These are phyloP conservation scores for Agaricales sp. DNA, from an alignment of 1,284 basidiomycete species.

Conservation along the genomic window DNA sequence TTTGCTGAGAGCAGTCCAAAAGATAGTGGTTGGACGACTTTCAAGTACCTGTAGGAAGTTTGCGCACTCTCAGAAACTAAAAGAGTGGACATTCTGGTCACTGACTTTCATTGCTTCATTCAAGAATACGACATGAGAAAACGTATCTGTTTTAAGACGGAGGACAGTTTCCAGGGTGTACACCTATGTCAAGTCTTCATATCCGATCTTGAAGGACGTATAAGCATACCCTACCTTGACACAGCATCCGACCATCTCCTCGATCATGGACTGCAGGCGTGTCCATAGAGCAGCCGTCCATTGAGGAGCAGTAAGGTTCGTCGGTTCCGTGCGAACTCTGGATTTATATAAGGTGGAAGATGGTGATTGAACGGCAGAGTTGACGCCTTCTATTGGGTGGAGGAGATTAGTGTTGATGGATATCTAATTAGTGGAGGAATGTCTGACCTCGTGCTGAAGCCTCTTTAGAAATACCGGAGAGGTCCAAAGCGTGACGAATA, in stretches of 20 bases:
- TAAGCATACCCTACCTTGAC: slow-evolving; percentile 52
- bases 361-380: slow-evolving; percentile 23
- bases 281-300: slow-evolving; percentile 79
- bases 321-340: slow-evolving; percentile 77
- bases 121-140: slow-evolving; percentile 72
- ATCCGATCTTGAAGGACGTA: neutral
- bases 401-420: slow-evolving; percentile 5
- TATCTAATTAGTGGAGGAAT: slow-evolving; percentile 3
- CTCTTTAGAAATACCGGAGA: slow-evolving; percentile 78
- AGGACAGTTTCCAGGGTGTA: slow-evolving; percentile 93
- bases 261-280: slow-evolving; percentile 73
- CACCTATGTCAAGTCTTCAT: slow-evolving; percentile 39
- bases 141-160: slow-evolving; percentile 75
- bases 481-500: slow-evolving; percentile 78
- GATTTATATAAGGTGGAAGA: slow-evolving; percentile 59
- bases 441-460: slow-evolving; percentile 61
- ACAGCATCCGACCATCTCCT: slow-evolving; percentile 86
- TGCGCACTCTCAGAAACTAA: neutral
- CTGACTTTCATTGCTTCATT: slow-evolving; percentile 85
- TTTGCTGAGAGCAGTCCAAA: slow-evolving; percentile 80
- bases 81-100: slow-evolving; percentile 2
- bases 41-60: slow-evolving; percentile 55
- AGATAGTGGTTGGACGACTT: slow-evolving; percentile 81
- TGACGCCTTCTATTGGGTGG: slow-evolving; percentile 25
- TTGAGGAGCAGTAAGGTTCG: slow-evolving; percentile 69